Base-by-base conservation (phyloP, 495 filamentous ascomycete species). In the Friedmanniomyces simplex region DNA sequence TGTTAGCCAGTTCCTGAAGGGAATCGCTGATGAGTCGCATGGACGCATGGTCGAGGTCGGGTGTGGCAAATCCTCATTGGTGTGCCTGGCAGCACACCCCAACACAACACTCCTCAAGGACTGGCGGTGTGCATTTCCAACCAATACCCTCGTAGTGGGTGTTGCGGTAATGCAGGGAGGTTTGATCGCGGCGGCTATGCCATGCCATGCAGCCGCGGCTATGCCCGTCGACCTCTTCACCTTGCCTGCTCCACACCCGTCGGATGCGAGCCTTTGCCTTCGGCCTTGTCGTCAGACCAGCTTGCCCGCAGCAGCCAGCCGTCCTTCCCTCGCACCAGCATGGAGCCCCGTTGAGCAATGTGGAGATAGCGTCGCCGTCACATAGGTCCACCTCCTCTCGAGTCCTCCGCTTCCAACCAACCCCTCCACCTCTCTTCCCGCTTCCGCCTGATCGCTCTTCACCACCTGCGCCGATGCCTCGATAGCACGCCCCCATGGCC, bases 1-100 rank as follows among this genome's bases (percentile, higher is more conserved):
- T 43, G 14, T 43, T 6, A 43, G 39, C 39, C 39, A 43, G 39
- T 43, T 6, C 39, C 39, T 43, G 39, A 24, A 49, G 25, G 26
- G 14, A 25, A 52, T 52, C 49, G 49, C 49, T 52, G 49, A 52
- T 52, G 49, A 14, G 49, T 52, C 46, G 46, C 46, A 8, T 49
- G 46, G 20, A n/a, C n/a, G 10, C 18, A 26, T 22, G 43, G 46
- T 4, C 7, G 24, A 49, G 20, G 20, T 49, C 2, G 30, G 26
- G 8, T 3, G 37, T 54, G 51, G 51, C 51, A 16, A 37, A 52
- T 34, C 25, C 26, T 20, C 30, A 43, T 41, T 54, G 32, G 51
- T 54, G 51, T 54, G 25, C 51, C 37, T 54, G 24, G 34, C 46
- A 49, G 46, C 6, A 7, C 10, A 8, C 21, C 43, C 21, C 43